Percentiles rank a stretch among this genome's conserved stretches.
Evolutionary conservation across 352 stramenopile species (phyloP).

Genomic region (Phytophthora chlamydospora): DNA sequence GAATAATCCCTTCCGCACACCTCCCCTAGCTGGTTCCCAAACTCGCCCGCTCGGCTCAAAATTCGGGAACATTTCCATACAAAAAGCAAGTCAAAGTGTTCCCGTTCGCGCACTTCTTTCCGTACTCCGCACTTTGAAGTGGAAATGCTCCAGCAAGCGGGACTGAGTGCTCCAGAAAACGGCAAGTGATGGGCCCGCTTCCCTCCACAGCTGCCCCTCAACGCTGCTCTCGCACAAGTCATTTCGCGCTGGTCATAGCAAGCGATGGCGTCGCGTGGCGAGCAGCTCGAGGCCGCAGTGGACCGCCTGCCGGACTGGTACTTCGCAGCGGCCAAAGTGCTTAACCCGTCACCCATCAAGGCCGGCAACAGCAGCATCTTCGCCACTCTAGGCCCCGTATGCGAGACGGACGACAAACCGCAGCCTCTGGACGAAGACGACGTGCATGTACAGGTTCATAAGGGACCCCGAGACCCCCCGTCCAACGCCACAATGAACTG

Average conservation of each 20-base stretch:
- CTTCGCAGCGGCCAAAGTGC: constrained; percentile 44
- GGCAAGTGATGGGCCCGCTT: constrained; percentile 22
- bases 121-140: too few species aligned
- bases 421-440: constrained; percentile 44
- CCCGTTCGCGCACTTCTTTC: too few species aligned
- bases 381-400: constrained; percentile 32
- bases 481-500: constrained; percentile 40
- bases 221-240: constrained; percentile 33
- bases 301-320: constrained; percentile 74
- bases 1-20: too few species aligned
- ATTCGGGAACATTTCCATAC: too few species aligned
- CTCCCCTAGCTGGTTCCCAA: too few species aligned
- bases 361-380: constrained; percentile 19
- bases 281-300: constrained; percentile 71
- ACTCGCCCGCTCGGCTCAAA: too few species aligned
- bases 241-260: constrained; percentile 36
- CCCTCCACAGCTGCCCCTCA: constrained; percentile 26
- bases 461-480: constrained; percentile 5
- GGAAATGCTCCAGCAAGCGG: too few species aligned
- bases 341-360: constrained; percentile 28
- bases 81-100: too few species aligned
- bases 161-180: too few species aligned
- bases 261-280: constrained; percentile 49
- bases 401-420: constrained; percentile 41
- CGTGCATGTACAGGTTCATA: constrained; percentile 8